These are phyloP conservation scores for Chaetomiaceae sp. DNA, from an alignment of 2,329 filamentous ascomycete species.

Conservation along the genomic window DNA sequence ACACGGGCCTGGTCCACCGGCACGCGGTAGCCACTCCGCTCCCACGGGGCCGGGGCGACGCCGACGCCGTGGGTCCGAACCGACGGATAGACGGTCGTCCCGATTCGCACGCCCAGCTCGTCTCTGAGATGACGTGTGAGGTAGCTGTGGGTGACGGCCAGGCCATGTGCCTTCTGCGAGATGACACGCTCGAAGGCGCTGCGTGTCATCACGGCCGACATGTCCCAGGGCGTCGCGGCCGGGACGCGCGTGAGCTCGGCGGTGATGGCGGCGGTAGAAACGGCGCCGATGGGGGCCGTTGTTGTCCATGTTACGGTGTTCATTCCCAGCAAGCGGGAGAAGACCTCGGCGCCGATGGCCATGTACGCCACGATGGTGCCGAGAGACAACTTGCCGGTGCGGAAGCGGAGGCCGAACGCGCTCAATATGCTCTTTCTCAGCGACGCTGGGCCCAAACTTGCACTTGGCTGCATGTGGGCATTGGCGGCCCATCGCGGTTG, in stretches of 20 bases:
- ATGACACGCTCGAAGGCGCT: background rate
- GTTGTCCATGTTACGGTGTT: background rate
- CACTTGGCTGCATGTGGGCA: background rate
- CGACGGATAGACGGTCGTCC: background rate
- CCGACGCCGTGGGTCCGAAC: conserved; percentile 1
- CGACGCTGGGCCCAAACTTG: background rate
- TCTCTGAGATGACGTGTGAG: background rate
- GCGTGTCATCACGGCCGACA: conserved; percentile 1
- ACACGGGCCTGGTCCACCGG: background rate
- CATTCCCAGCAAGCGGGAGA: background rate
- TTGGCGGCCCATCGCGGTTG: background rate
- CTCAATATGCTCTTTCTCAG: background rate
- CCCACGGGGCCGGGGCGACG: background rate
- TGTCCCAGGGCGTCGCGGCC: conserved; percentile 1
- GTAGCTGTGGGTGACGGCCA: background rate
- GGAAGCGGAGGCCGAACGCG: background rate
- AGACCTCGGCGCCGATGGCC: background rate
- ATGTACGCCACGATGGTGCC: background rate
- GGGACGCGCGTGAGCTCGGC: conserved; percentile 1
- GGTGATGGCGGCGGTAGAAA: conserved; percentile 1
- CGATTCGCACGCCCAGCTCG: background rate
- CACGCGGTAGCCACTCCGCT: background rate
- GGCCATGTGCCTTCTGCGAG: background rate
- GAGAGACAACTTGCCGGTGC: background rate
- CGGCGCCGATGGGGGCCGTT: background rate